Evolutionary conservation across 495 filamentous ascomycete genomes (phyloP), one percentile per base, ranked within the genome.

Genomic region (Aspergillus funiculosus): DNA sequence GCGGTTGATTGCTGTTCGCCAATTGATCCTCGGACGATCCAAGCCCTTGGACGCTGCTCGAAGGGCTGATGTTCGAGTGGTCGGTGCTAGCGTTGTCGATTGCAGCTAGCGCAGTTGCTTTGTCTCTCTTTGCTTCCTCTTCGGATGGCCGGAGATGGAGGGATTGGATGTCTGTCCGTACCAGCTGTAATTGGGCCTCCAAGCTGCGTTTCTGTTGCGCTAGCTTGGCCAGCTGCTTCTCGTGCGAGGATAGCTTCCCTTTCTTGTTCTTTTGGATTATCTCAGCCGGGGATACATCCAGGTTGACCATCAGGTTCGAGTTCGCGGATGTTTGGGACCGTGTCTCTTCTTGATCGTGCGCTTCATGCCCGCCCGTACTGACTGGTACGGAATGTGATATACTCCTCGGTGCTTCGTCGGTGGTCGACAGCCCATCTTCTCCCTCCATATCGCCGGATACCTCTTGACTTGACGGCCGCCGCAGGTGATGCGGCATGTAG

Each of bases 221-320:
- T 1, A 95, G 76, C 50, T 89, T 92, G 28, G 69, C 65, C 2
- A 95, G 73, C 7, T 92, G 86, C 48, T 82, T 85, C 24, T 89
- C 81, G 48, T 87, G 72, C 29, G 72, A 71, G 0, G 68, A 63
- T n/a, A 63, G 51, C 25, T 65, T 70, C 52, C 62, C 55, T 7
- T 58, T 59, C 39, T 64, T 62, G 31, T 55, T 56, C 34, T 56
- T 54, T 51, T 60, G 43, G 36, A 62, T 60, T 18, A 59, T 37
- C 15, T 63, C 57, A n/a, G 39, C 39, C 6, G 46, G 56, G 0
- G 58, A 39, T 20, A 62, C 39, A 34, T 58, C 56, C 24, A 52
- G 56, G 11, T 57, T 32, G 11, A 48, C 25, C 28, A 47, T 54
- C 29, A 19, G 32, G 32, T 53, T 48, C 17, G 61, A 61, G 19